Evolutionary conservation across 2,329 filamentous ascomycete genomes (phyloP).

Genomic region (Helminthosporium solani): DNA sequence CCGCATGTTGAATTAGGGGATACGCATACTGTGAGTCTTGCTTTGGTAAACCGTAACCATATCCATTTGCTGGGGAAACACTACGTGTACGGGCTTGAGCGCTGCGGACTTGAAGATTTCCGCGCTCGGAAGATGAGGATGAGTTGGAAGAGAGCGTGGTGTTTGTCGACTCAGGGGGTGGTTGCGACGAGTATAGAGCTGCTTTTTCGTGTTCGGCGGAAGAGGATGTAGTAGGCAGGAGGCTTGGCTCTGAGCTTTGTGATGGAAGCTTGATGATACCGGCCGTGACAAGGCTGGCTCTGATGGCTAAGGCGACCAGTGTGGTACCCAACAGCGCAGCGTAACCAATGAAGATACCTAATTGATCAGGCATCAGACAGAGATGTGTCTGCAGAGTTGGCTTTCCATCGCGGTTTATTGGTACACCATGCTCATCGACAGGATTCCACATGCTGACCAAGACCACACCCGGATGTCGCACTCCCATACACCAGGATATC

Average conservation of each 20-base stretch:
- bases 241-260: constrained; percentile 12
- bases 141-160: constrained; percentile 32
- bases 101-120: constrained; percentile 29
- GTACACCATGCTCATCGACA: constrained; percentile 57
- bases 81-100: constrained; percentile 39
- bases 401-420: constrained; percentile 41
- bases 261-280: constrained; percentile 15
- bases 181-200: constrained; percentile 10
- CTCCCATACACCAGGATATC: constrained; percentile 94
- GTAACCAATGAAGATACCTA: constrained; percentile 81
- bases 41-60: constrained; percentile 24
- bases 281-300: constrained; percentile 44
- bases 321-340: constrained; percentile 61
- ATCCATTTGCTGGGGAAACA: constrained; percentile 39
- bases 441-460: constrained; percentile 93
- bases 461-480: constrained; percentile 81
- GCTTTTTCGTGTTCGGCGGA: constrained; percentile 32
- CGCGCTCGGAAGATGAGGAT: constrained; percentile 27
- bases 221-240: constrained; percentile 28
- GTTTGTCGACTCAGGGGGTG: constrained; percentile 12
- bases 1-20: constrained; percentile 46
- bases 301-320: constrained; percentile 48
- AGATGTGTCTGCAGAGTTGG: constrained; percentile 81
- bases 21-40: constrained; percentile 21
- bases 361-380: constrained; percentile 85